Conservation (phyloP, 805 yeast species). For the Scheffersomyces lignosus region DNA sequence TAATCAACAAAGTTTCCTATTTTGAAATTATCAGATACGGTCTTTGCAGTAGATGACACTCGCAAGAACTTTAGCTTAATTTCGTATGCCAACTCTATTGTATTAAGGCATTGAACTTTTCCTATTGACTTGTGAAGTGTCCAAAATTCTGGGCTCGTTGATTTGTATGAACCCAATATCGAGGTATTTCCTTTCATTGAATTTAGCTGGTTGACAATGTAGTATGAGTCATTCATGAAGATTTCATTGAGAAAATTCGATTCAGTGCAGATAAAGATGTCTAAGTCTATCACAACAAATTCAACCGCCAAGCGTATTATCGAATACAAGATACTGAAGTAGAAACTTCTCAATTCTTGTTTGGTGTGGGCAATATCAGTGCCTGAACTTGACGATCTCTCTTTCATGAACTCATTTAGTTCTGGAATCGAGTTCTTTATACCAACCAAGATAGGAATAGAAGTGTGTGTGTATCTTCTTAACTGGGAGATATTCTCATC, state of each 20-base stretch:
- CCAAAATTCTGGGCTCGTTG: conserved; percentile 8
- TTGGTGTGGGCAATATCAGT: conserved; percentile 1
- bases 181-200: conserved; percentile 5
- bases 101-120: neutral
- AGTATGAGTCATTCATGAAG: neutral
- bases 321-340: conserved; percentile 4
- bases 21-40: conserved; percentile 9
- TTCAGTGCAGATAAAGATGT: conserved; percentile 1
- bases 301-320: conserved; percentile 6
- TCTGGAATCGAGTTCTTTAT: conserved; percentile 5
- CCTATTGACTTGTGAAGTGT: conserved; percentile 2
- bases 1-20: conserved; percentile 5
- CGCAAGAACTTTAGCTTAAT: conserved; percentile 5
- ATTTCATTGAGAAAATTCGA: neutral
- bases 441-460: conserved; percentile 8
- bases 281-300: conserved; percentile 6
- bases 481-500: conserved; percentile 8
- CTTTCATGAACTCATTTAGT: conserved; percentile 5
- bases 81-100: conserved; percentile 6
- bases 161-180: conserved; percentile 10
- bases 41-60: conserved; percentile 6
- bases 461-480: conserved; percentile 7
- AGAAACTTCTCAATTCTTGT: conserved; percentile 2
- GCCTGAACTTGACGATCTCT: conserved; percentile 3
- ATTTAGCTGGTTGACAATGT: conserved; percentile 2